Base-by-base conservation (phyloP, 2,329 filamentous ascomycete species). In the Alternaria conjuncta region DNA sequence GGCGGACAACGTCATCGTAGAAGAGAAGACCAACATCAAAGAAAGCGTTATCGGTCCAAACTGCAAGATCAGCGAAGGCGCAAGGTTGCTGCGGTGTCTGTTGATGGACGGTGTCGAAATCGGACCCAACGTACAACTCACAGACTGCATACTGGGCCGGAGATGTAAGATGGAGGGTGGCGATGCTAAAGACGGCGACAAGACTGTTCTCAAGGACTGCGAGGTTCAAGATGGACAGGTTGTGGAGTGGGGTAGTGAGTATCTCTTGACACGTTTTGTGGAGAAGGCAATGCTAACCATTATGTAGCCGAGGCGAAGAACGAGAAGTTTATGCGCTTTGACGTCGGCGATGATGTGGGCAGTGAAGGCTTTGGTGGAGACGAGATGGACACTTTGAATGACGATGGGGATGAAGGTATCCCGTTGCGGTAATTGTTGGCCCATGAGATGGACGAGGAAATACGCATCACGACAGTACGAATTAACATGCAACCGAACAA, bases 61-160 rank as follows among this genome's bases (percentile, higher is more conserved):
- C 71, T 97, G 93, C 78, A 90, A 92, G 72, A 95, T 99, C 68
- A 89, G 90, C 66, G 89, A 91, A 70, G 93, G 94, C n/a, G 93
- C 92, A 28, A 92, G 94, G 69, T 82, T 99, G 47, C 90, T 89
- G n/a, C 88, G 94, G 68, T 98, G 95, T 79, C 81, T 98, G 51
- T 83, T 98, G 20, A 97, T 98, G 93, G 95, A 98, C 64, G 93
- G 93, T 4, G 94, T 92, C 1, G 89, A 92, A 8, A 86, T 99
- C 12, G 94, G 93, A 13, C 92, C 93, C 72, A 90, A 91, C 46
- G 94, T 91, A 75, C 93, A 93, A 78, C 84, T 98, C 55, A 96
- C 92, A 1, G 92, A 92, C 21, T 97, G 94, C 75, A 92, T 98
- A 30, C 82, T 98, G 44, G 96, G 96, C 5, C 88, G 90, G 74